These are phyloP conservation scores for Ensete ventricosum DNA, from an alignment of 176 grass and related monocot genomes.

Conservation along the genomic window DNA sequence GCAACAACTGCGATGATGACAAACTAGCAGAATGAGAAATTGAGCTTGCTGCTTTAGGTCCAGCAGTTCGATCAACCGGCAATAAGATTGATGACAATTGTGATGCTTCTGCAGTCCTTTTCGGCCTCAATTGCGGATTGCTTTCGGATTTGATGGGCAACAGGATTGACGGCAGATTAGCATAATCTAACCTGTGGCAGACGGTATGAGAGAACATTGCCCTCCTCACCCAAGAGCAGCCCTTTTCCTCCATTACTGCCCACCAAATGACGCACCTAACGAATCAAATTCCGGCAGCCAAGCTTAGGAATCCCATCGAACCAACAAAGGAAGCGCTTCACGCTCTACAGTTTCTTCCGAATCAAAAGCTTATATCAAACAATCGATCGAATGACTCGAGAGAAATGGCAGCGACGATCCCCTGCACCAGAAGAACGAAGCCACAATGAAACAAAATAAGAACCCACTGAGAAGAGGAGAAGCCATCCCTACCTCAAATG, in stretches of 20 bases:
- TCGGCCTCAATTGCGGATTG: slow-evolving; percentile 29
- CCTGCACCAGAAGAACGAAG: slow-evolving; percentile 5
- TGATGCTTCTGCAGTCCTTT: slow-evolving; percentile 22
- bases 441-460: slow-evolving; percentile 12
- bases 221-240: slow-evolving; percentile 71
- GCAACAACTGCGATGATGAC: background rate
- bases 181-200: slow-evolving; percentile 34
- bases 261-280: background rate
- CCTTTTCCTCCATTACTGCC: slow-evolving; percentile 49
- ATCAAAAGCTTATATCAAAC: background rate
- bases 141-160: slow-evolving; percentile 46
- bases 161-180: slow-evolving; percentile 34
- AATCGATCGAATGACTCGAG: background rate
- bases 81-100: slow-evolving; percentile 14
- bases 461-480: background rate
- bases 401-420: background rate
- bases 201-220: slow-evolving; percentile 68
- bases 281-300: slow-evolving; percentile 2
- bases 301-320: slow-evolving; percentile 1
- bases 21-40: slow-evolving; percentile 8
- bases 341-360: background rate
- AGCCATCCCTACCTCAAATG: background rate
- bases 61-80: background rate
- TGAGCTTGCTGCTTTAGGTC: background rate
- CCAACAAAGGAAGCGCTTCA: background rate